A percentile compares a stretch with the other conserved stretches of the same genome.
These are phyloP conservation scores for Hypoxylon crocopeplum DNA, from an alignment of 495 filamentous ascomycete species.

Conservation along the genomic window DNA sequence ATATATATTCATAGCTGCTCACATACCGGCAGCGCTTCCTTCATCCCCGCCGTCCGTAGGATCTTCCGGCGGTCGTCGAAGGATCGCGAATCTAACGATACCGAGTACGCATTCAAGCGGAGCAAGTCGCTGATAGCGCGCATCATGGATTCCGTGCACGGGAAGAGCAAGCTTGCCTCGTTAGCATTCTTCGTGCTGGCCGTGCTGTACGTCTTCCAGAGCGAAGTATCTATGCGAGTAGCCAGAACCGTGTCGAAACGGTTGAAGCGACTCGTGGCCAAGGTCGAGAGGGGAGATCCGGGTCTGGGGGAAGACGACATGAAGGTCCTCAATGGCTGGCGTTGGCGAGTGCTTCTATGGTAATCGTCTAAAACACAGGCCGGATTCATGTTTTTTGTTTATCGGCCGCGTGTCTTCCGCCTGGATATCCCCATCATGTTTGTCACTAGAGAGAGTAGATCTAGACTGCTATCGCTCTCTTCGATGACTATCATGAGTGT, in stretches of 20 bases:
- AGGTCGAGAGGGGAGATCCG: constrained; percentile 50
- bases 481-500: too few relatives aligned
- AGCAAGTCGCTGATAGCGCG: constrained; percentile 50
- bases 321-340: constrained; percentile 51
- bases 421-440: neutral
- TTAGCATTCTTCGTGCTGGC: constrained; percentile 56
- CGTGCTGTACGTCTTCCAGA: constrained; percentile 55
- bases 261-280: constrained; percentile 48
- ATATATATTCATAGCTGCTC: neutral
- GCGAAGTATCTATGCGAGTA: constrained; percentile 54
- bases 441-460: too few relatives aligned
- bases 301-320: constrained; percentile 50
- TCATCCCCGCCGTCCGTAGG: constrained; percentile 51
- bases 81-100: constrained; percentile 45
- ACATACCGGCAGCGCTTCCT: constrained; percentile 40
- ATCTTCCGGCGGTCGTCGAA: constrained; percentile 47
- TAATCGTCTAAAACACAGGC: too few relatives aligned
- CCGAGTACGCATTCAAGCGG: constrained; percentile 55
- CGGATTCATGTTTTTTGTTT: too few relatives aligned
- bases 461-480: too few relatives aligned
- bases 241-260: constrained; percentile 48
- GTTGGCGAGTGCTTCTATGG: constrained; percentile 55
- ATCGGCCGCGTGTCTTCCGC: neutral
- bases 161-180: constrained; percentile 48
- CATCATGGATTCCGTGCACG: constrained; percentile 45